Evolutionary conservation across 371 early-diverging fungal species (phyloP).

Genomic region (Umbelopsis sp.): DNA sequence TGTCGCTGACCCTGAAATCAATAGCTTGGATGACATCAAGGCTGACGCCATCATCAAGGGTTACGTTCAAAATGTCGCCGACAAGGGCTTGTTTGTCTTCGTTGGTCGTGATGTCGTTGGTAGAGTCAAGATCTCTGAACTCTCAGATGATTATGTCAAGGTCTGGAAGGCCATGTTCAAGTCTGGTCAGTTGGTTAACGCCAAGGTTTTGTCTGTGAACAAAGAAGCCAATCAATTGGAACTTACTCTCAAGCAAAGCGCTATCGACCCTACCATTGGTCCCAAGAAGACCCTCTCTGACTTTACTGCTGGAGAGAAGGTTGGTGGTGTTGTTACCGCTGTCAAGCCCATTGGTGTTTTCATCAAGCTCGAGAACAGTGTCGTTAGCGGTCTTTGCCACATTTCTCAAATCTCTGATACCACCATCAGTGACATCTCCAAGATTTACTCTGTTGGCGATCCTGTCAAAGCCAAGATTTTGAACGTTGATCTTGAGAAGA

Average conservation of each 20-base stretch:
- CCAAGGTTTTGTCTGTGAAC: conserved; percentile 72
- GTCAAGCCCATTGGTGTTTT: conserved; percentile 74
- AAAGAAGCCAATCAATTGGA: conserved; percentile 59
- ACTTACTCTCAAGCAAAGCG: conserved; percentile 61
- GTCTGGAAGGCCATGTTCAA: conserved; percentile 78
- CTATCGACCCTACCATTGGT: conserved; percentile 29
- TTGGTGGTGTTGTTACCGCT: conserved; percentile 68
- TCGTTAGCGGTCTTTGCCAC: conserved; percentile 75
- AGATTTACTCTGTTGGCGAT: conserved; percentile 73
- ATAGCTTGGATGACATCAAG: conserved; percentile 50
- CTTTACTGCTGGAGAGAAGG: conserved; percentile 63
- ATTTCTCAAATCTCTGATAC: conserved; percentile 59
- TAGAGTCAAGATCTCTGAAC: conserved; percentile 83
- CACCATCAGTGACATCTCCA: conserved; percentile 40
- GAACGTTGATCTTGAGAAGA: conserved; percentile 64
- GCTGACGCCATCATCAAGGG: conserved; percentile 68
- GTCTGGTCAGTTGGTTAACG: conserved; percentile 77
- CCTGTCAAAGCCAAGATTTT: conserved; percentile 73
- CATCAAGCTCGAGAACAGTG: conserved; percentile 66
- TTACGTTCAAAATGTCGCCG: conserved; percentile 72
- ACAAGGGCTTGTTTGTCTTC: conserved; percentile 79
- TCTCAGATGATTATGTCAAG: conserved; percentile 86
- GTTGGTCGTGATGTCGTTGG: conserved; percentile 67
- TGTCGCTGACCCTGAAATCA: conserved; percentile 42
- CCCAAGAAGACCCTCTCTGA: conserved; percentile 45